These are phyloP conservation scores for Jaltomata sinuosa DNA, from an alignment of 257 asterid genomes.

Conservation along the genomic window DNA sequence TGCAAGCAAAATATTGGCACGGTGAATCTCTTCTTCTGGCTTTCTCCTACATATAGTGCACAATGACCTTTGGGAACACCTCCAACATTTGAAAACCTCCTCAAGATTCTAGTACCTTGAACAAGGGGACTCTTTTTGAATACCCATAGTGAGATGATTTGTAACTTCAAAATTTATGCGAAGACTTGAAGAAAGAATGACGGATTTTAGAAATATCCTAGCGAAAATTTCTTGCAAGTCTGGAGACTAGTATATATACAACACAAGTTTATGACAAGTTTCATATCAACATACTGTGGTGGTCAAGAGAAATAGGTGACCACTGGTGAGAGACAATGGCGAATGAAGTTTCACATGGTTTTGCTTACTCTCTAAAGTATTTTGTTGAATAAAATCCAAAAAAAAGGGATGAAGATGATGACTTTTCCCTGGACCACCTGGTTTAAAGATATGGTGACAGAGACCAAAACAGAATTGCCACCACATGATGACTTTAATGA, in stretches of 20 bases:
- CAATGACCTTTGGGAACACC: neutral
- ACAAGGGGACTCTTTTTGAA: neutral
- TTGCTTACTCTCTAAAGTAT: neutral
- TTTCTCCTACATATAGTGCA: neutral
- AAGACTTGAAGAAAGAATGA: too few relatives aligned
- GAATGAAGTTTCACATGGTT: neutral
- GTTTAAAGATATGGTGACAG: neutral
- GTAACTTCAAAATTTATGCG: too few relatives aligned
- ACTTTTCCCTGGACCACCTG: neutral
- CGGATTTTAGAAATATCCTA: too few relatives aligned
- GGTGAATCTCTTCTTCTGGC: neutral
- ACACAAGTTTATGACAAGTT: too few relatives aligned
- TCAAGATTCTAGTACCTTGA: neutral
- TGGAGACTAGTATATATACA: neutral
- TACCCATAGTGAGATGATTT: neutral
- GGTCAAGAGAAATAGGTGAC: neutral
- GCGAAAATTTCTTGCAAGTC: neutral
- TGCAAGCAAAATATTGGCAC: neutral
- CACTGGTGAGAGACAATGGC: neutral
- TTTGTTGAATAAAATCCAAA: too few relatives aligned
- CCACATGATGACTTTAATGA: neutral
- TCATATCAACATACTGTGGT: neutral
- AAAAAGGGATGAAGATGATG: neutral
- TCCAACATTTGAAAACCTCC: neutral
- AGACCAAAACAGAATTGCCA: neutral